A percentile compares a stretch with the other conserved stretches of the same genome.
phyloP scores from a whole-genome alignment of 352 stramenopile genomes.

The Globisporangium lucens region DNA sequence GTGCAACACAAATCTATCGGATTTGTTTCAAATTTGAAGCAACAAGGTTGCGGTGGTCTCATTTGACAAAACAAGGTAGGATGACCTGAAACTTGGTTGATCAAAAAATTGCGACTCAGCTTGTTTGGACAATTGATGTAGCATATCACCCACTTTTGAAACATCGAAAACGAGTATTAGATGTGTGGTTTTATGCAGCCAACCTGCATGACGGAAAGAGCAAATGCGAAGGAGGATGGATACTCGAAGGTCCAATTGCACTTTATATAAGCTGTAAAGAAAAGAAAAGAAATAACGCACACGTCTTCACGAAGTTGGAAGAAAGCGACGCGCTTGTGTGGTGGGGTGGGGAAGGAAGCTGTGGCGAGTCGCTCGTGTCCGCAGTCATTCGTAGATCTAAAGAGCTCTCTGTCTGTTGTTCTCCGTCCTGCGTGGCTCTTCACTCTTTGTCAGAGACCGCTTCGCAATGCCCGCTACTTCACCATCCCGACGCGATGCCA shows the following conservation, averaged over 20 bases:
- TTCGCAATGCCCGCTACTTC: background rate
- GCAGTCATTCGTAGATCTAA: slow-evolving; percentile 1
- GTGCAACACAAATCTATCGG: background rate
- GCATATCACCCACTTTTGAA: background rate
- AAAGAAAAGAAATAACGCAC: background rate
- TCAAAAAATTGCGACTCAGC: background rate
- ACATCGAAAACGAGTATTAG: background rate
- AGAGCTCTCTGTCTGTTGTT: background rate
- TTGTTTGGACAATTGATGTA: background rate
- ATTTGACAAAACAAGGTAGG: background rate
- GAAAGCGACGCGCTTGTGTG: background rate
- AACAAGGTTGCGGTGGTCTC: background rate
- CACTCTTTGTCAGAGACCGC: background rate
- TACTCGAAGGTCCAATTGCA: background rate
- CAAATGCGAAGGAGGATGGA: background rate
- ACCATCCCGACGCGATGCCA: background rate
- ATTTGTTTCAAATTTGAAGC: background rate
- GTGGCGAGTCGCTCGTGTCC: background rate
- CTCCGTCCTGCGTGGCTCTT: background rate
- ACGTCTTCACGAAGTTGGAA: background rate
- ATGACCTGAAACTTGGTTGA: background rate
- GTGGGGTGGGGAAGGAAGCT: background rate
- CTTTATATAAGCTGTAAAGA: slow-evolving; percentile 1
- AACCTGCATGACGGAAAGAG: background rate
- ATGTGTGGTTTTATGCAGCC: background rate